Evolutionary conservation across 495 filamentous ascomycete genomes (phyloP).

Genomic region (Parachaetomium inaequale): DNA sequence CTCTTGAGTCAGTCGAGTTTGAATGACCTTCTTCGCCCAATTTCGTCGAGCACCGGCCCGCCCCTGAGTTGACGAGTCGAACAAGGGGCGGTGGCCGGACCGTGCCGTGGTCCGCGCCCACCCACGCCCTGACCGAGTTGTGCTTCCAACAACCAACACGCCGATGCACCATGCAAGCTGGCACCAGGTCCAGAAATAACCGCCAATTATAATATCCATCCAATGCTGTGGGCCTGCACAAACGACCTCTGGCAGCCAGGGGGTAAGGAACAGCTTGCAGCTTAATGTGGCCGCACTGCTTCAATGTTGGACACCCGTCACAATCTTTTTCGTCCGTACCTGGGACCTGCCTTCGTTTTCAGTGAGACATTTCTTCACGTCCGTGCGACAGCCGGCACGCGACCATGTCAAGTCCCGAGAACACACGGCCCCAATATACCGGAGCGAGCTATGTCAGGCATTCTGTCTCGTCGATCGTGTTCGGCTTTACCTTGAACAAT

Average conservation of each 20-base stretch:
- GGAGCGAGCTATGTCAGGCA: background rate
- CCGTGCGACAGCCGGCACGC: background rate
- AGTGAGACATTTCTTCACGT: background rate
- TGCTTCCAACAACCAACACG: slow-evolving; percentile 1
- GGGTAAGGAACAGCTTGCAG: background rate
- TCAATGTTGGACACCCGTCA: background rate
- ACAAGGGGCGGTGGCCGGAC: too few relatives aligned
- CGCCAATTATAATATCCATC: background rate
- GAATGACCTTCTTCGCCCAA: too few relatives aligned
- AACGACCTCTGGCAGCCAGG: background rate
- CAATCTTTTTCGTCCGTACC: background rate
- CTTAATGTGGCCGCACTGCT: background rate
- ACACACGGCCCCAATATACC: background rate
- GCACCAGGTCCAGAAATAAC: background rate
- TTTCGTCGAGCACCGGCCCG: too few relatives aligned
- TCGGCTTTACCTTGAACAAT: background rate
- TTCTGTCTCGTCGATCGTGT: background rate
- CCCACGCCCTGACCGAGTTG: background rate
- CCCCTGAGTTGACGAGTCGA: too few relatives aligned
- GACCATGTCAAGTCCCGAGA: background rate
- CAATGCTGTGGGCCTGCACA: background rate
- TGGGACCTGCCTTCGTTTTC: background rate
- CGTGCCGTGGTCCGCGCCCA: background rate
- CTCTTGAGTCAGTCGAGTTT: too few relatives aligned
- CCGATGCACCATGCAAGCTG: background rate